Base-by-base conservation (phyloP, 768 basidiomycete genomes). In the Boletus rubroflammeus region DNA sequence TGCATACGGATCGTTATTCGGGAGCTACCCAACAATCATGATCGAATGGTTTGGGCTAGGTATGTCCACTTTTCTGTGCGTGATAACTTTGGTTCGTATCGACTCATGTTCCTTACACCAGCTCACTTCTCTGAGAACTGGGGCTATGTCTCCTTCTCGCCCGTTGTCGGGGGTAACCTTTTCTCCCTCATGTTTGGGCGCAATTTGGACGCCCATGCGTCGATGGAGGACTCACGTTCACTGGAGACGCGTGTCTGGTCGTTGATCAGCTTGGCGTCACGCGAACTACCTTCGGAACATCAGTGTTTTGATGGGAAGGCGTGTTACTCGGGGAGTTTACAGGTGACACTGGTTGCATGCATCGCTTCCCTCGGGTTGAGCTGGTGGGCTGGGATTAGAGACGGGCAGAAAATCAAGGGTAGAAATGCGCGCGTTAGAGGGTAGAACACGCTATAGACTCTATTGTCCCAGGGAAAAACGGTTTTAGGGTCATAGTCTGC, bases 41-140 rank as follows among this genome's bases (percentile, higher is more conserved):
- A 78, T 94, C 25, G 93, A 95, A 60, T 93, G 90, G 90, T 95
- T 94, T 60, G 93, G 93, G 7, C 75, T 95, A 63, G 75, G 90
- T 90, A 62, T 64, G 88, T 82, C 2, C 11, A 29, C 14, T 17
- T 44, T 26, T 53, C 14, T 14, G 9, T 23, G 7, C 17, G 2
- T 21, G 2, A 21, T 0, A 14, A 17, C 51, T 39, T 39, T 26
- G 6, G n/a, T 28, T 5, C 7, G 3, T 39, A 23, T 28, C 10
- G 9, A n/a, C 34, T 47, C 26, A 39, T 53, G 2, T 34, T 26
- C 9, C 38, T 28, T 29, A 6, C 10, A 21, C 14, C 58, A 86
- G 84, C 76, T 13, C 86, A 88, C 65, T 88, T 90, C 60, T 85
- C 85, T 1, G 86, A 93, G 73, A 94, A 94, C 70, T 93, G 87